Evolutionary conservation across 768 basidiomycete genomes (phyloP), one percentile per base, ranked within the genome.

Genomic region (Hygrophoropsis aurantiaca): DNA sequence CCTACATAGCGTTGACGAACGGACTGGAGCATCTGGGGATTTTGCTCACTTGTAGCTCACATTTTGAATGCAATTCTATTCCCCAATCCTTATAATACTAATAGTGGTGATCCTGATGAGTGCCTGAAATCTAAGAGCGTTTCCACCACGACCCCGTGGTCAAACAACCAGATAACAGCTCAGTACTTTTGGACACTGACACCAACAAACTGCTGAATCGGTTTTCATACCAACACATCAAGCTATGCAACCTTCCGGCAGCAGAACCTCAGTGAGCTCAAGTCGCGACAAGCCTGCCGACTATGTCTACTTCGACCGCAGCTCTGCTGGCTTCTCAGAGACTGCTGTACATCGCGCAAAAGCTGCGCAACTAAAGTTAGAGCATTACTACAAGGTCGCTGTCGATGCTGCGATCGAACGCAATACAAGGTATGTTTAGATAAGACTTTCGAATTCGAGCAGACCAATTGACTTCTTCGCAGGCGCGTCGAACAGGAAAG

Each of bases 321-420:
- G 79, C 36, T 79, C 85, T 2, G 65, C 73, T 41, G 80, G 80
- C 30, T 91, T 95, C 66, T 87, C 89, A 5, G 85, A 90, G 44
- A 82, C 87, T 50, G 85, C 90, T 13, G 66, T 85, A 53, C 85
- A 91, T 36, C 85, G 86, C 54, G 90, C 91, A 11, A 94, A 93
- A 66, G 82, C 81, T 33, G 94, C 94, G 2, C 94, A 97, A 66
- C 74, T 97, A 70, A 97, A 95, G 69, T 78, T 98, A 43, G 97
- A 98, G 70, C 86, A 94, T 63, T 97, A 85, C 64, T 99, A 97
- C 71, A 97, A 97, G 67, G 85, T 97, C 33, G 91, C 91, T 1
- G 97, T 99, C 34, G 94, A 97, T 64, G 81, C 88, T 37, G 95
- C 95, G 11, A 90, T 99, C 38, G 94, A 94, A 61, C 76, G 97